Evolutionary conservation across 768 basidiomycete species (phyloP).

Genomic region (Mycena capillaripes): DNA sequence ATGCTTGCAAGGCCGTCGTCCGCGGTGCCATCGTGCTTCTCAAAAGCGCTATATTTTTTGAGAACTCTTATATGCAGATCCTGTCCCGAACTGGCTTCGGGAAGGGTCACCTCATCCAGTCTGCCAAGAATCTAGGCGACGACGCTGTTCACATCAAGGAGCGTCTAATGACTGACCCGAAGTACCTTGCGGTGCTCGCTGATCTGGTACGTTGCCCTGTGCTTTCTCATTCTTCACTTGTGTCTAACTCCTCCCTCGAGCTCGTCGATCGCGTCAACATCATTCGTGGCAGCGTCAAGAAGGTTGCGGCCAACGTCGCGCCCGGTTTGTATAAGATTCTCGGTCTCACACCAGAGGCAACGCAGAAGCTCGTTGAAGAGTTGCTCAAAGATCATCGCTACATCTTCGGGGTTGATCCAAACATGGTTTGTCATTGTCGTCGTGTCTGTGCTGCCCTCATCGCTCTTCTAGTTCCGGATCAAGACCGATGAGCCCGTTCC

Average conservation of each 20-base stretch:
- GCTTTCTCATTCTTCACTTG: background rate
- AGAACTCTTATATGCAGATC: background rate
- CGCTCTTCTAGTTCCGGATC: background rate
- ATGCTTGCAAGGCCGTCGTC: background rate
- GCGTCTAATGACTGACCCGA: background rate
- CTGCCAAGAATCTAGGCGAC: background rate
- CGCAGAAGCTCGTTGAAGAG: background rate
- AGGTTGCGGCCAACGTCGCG: background rate
- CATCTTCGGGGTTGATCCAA: constrained; percentile 5
- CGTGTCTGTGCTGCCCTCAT: background rate
- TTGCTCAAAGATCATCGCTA: constrained; percentile 15
- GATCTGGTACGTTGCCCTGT: background rate
- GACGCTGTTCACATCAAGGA: background rate
- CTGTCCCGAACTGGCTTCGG: constrained; percentile 8
- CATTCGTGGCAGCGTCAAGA: constrained; percentile 3
- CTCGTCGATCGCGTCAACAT: constrained; percentile 10
- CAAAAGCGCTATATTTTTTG: background rate
- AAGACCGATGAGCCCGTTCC: constrained; percentile 3
- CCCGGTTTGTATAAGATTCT: background rate
- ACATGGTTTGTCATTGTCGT: background rate
- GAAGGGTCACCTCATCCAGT: background rate
- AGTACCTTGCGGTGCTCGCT: background rate
- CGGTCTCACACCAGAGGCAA: background rate
- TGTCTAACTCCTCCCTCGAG: background rate
- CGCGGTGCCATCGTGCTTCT: background rate